Evolutionary conservation across 2,329 filamentous ascomycete species (phyloP).

Genomic region (Cryphonectria japonica): DNA sequence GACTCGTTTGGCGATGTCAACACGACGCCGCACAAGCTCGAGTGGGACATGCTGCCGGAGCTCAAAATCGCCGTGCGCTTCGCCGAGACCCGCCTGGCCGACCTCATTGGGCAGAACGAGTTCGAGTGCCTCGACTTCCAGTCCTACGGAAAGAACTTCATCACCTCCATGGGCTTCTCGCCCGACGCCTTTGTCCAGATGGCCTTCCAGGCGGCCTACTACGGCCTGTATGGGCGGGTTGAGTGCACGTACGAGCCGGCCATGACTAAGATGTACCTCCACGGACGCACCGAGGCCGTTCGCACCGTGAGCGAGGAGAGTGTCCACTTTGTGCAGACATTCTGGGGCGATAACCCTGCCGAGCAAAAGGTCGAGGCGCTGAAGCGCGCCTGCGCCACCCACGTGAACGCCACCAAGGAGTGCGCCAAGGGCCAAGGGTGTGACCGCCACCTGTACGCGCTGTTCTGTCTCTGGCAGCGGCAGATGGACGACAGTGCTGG

Average conservation of each 20-base stretch:
- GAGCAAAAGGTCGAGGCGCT: slow-evolving; percentile 85
- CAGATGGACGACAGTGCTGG: slow-evolving; percentile 74
- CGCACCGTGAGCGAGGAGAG: slow-evolving; percentile 82
- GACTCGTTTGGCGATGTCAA: slow-evolving; percentile 90
- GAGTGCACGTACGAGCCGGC: slow-evolving; percentile 97
- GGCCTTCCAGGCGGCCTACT: slow-evolving; percentile 98
- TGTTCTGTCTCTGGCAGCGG: slow-evolving; percentile 95
- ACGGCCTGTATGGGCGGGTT: slow-evolving; percentile 89
- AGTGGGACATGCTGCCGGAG: slow-evolving; percentile 97
- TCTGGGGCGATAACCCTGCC: slow-evolving; percentile 89
- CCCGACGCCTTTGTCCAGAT: slow-evolving; percentile 98
- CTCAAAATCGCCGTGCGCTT: slow-evolving; percentile 90
- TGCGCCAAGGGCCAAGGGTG: slow-evolving; percentile 90
- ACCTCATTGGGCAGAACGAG: slow-evolving; percentile 95
- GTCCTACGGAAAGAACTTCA: slow-evolving; percentile 95
- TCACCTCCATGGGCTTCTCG: slow-evolving; percentile 95
- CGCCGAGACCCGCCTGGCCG: slow-evolving; percentile 90
- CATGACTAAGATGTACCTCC: slow-evolving; percentile 94
- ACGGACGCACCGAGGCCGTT: slow-evolving; percentile 93
- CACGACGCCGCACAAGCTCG: slow-evolving; percentile 92
- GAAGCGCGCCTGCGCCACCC: slow-evolving; percentile 79
- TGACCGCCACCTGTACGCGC: slow-evolving; percentile 89
- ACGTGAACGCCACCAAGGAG: slow-evolving; percentile 77
- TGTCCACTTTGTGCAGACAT: slow-evolving; percentile 86
- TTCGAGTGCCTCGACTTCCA: slow-evolving; percentile 89